Evolutionary conservation across 2,329 filamentous ascomycete species (phyloP).

Genomic region (Nakataea oryzae): DNA sequence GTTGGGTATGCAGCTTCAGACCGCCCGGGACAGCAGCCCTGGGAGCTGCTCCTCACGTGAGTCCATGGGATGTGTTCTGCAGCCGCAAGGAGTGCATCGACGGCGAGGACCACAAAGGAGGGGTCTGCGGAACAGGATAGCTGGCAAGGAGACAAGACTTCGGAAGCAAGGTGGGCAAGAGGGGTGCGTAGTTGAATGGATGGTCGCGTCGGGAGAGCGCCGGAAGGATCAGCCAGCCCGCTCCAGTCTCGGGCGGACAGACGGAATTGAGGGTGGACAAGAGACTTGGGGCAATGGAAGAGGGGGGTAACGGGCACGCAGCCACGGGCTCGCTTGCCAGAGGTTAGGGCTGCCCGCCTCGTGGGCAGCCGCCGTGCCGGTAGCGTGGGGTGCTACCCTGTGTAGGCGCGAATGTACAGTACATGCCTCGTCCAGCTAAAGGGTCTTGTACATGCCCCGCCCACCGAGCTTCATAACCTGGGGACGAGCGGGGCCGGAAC

Average conservation of each 20-base stretch:
- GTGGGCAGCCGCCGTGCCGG: background rate
- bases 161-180: background rate
- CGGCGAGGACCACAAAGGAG: background rate
- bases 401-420: no score
- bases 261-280: conserved; percentile 1
- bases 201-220: background rate
- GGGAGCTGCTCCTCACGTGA: background rate
- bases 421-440: background rate
- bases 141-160: background rate
- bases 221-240: background rate
- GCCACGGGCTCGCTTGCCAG: no score
- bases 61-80: background rate
- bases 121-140: background rate
- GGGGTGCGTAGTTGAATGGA: background rate
- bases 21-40: background rate
- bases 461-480: background rate
- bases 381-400: background rate
- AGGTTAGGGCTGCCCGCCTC: background rate
- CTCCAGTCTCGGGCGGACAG: background rate
- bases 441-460: background rate
- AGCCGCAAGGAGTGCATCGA: background rate
- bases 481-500: background rate
- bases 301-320: background rate
- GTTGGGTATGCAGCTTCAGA: no score
- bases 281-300: background rate